Evolutionary conservation across 2,329 filamentous ascomycete genomes (phyloP).

Genomic region (Diaporthe sp.): DNA sequence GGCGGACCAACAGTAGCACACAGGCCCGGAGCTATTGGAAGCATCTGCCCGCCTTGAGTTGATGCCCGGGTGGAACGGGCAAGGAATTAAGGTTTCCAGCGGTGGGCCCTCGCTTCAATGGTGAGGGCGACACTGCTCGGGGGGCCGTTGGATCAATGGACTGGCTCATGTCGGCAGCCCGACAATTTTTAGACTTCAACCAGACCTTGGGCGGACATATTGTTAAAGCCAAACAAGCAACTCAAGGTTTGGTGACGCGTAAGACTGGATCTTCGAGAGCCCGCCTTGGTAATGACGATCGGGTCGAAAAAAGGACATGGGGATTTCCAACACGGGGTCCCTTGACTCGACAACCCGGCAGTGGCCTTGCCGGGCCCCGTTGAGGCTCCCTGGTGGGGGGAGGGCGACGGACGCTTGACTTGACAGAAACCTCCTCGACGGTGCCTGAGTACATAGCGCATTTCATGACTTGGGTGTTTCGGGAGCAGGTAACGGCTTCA

Average conservation of each 20-base stretch:
- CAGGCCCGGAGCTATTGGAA: constrained; percentile 7
- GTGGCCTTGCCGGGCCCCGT: constrained; percentile 15
- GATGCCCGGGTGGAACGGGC: constrained; percentile 11
- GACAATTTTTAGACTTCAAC: constrained; percentile 23
- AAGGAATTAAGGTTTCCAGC: constrained; percentile 20
- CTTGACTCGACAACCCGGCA: constrained; percentile 20
- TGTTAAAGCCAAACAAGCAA: constrained; percentile 28
- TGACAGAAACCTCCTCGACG: neutral
- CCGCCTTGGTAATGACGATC: constrained; percentile 22
- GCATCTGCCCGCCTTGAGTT: neutral
- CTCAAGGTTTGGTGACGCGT: constrained; percentile 19
- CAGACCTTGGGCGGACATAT: constrained; percentile 14
- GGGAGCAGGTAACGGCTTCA: constrained; percentile 1
- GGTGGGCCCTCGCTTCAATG: constrained; percentile 23
- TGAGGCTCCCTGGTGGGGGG: neutral
- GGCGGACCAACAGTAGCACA: neutral
- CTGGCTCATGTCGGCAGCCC: constrained; percentile 1
- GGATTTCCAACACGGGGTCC: constrained; percentile 16
- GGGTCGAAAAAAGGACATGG: constrained; percentile 16
- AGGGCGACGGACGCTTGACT: neutral
- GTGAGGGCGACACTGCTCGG: constrained; percentile 13
- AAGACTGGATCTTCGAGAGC: neutral
- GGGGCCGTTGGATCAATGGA: neutral
- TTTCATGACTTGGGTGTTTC: constrained; percentile 18
- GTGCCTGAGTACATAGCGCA: neutral